Percentiles rank a stretch among this genome's conserved stretches.
Conservation (phyloP, 1,284 basidiomycete genomes). For the Irpex lacteus region DNA sequence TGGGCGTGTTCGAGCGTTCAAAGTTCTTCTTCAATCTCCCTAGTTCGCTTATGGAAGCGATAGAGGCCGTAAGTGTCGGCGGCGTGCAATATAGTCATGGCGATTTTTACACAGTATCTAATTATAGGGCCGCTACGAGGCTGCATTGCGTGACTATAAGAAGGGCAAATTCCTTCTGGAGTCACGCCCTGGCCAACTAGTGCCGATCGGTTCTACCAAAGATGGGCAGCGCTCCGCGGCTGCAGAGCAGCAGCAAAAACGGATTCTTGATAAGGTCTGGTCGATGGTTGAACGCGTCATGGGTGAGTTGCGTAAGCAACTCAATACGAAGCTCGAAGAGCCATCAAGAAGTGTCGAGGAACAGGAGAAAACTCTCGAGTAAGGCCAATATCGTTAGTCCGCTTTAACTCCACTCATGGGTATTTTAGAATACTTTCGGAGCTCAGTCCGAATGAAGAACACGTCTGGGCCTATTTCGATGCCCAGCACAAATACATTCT, state of each 20-base stretch:
- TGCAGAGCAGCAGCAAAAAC: constrained; percentile 78
- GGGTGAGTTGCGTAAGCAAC: constrained; percentile 81
- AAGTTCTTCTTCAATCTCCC: constrained; percentile 99
- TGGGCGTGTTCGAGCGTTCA: constrained; percentile 94
- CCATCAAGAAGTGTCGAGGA: constrained; percentile 82
- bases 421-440: constrained; percentile 75
- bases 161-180: constrained; percentile 93
- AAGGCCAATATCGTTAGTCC: constrained; percentile 28
- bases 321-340: constrained; percentile 82
- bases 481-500: constrained; percentile 88
- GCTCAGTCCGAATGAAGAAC: constrained; percentile 79
- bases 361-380: constrained; percentile 98
- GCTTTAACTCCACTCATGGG: not conserved
- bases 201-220: constrained; percentile 58
- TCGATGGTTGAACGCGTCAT: constrained; percentile 92
- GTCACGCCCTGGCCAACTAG: constrained; percentile 80
- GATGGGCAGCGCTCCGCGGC: constrained; percentile 49
- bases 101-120: not conserved
- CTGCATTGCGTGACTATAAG: constrained; percentile 94
- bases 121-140: constrained; percentile 84
- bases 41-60: constrained; percentile 85
- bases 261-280: constrained; percentile 97
- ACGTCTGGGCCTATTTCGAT: constrained; percentile 94
- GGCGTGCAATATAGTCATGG: not conserved
- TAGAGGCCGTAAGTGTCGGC: constrained; percentile 69